Evolutionary conservation across 495 filamentous ascomycete genomes (phyloP).

Genomic region (Tricharina praecox): DNA sequence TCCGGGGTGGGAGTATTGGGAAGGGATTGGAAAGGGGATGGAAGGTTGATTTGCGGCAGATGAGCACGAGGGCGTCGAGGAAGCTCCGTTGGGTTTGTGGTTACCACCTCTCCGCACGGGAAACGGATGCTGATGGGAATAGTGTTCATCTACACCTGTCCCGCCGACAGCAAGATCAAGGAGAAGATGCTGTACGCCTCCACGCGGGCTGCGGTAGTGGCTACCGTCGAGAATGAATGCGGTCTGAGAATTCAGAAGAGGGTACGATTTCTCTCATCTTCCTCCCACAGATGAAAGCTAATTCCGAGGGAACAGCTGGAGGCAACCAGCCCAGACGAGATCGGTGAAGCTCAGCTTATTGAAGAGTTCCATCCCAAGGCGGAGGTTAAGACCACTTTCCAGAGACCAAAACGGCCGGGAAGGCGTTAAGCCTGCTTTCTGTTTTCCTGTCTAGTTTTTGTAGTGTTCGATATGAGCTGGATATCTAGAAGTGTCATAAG

Average conservation of each 20-base stretch:
- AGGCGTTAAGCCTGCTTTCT: slow-evolving; percentile 27
- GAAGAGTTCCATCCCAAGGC: slow-evolving; percentile 62
- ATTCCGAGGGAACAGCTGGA: slow-evolving; percentile 37
- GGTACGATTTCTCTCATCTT: slow-evolving; percentile 29
- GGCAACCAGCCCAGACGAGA: slow-evolving; percentile 55
- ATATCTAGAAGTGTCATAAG: no score
- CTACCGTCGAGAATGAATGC: slow-evolving; percentile 47
- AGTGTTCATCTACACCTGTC: slow-evolving; percentile 91
- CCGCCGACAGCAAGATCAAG: slow-evolving; percentile 61
- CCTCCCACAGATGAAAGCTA: slow-evolving; percentile 1
- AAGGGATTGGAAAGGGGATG: no score
- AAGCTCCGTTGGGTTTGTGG: slow-evolving; percentile 37
- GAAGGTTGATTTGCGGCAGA: no score
- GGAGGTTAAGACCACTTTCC: slow-evolving; percentile 57
- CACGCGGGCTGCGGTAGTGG: slow-evolving; percentile 47
- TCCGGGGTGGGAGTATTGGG: no score
- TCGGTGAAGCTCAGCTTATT: slow-evolving; percentile 50
- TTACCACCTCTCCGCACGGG: background rate
- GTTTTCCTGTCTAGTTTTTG: no score
- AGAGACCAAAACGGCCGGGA: slow-evolving; percentile 79
- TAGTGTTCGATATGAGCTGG: no score
- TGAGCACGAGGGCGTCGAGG: slow-evolving; percentile 35
- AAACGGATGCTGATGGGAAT: background rate
- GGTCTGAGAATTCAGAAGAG: slow-evolving; percentile 63
- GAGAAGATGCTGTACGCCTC: slow-evolving; percentile 91